A percentile compares a stretch with the other conserved stretches of the same genome.
Evolutionary conservation across 1,284 basidiomycete genomes (phyloP).

Genomic region (Heterobasidion irregulare): DNA sequence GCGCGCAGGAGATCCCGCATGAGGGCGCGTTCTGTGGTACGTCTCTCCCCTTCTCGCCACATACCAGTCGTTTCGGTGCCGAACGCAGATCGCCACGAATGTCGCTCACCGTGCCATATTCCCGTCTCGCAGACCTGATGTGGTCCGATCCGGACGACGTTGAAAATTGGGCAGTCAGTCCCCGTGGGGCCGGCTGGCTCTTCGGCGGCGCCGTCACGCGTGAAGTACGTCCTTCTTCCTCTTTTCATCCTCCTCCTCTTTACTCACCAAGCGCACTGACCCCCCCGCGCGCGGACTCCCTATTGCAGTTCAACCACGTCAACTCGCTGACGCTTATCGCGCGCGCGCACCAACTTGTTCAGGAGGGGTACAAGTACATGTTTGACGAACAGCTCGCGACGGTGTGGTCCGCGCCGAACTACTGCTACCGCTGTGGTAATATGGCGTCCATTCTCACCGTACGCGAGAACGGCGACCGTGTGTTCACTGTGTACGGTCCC

Average conservation of each 20-base stretch:
- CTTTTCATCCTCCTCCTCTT: neutral
- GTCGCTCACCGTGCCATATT: neutral
- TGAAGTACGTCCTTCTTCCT: conserved; percentile 47
- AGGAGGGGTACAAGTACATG: conserved; percentile 98
- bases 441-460: conserved; percentile 72
- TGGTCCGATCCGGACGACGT: conserved; percentile 98
- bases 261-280: neutral
- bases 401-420: conserved; percentile 98
- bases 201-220: conserved; percentile 83
- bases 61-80: neutral
- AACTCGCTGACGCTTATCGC: conserved; percentile 83
- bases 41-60: conserved; percentile 15
- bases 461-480: conserved; percentile 51
- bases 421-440: conserved; percentile 83
- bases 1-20: conserved; percentile 94
- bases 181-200: conserved; percentile 93
- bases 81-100: too few relatives aligned
- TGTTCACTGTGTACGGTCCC: conserved; percentile 77
- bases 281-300: neutral
- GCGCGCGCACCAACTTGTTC: conserved; percentile 90
- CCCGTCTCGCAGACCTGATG: conserved; percentile 68
- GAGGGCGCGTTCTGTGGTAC: conserved; percentile 95
- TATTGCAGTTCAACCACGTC: conserved; percentile 80
- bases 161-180: conserved; percentile 92
- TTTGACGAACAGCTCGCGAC: conserved; percentile 93